A percentile compares a stretch with the other conserved stretches of the same genome.
Evolutionary conservation across 2,329 filamentous ascomycete species (phyloP).

Genomic region (Penicillium sumatraense): DNA sequence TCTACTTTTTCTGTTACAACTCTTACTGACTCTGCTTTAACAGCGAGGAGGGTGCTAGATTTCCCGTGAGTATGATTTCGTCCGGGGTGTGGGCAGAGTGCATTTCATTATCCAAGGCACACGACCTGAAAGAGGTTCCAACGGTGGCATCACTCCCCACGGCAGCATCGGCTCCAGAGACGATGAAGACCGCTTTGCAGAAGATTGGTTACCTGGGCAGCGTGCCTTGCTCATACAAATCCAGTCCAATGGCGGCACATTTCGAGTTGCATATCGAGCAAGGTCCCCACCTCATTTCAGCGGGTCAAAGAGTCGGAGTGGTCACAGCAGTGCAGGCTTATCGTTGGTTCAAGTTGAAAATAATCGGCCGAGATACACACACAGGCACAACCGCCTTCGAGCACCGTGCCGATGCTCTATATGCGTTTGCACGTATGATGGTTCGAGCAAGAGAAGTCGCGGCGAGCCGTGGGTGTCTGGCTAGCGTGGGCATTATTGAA

Average conservation of each 20-base stretch:
- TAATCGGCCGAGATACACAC: conserved; percentile 71
- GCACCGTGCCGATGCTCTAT: conserved; percentile 69
- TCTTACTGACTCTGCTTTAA: conserved; percentile 15
- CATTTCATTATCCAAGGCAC: conserved; percentile 67
- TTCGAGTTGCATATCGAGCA: conserved; percentile 87
- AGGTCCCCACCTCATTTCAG: conserved; percentile 72
- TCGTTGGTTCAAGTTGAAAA: conserved; percentile 71
- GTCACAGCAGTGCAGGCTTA: conserved; percentile 77
- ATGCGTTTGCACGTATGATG: conserved; percentile 71
- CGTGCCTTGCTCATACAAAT: conserved; percentile 58
- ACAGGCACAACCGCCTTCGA: conserved; percentile 74
- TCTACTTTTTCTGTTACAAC: background rate
- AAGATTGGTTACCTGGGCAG: conserved; percentile 72
- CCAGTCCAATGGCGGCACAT: conserved; percentile 70
- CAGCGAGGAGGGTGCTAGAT: conserved; percentile 79
- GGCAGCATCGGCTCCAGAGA: conserved; percentile 60
- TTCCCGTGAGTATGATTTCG: conserved; percentile 72
- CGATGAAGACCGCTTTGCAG: conserved; percentile 70
- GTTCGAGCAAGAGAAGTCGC: conserved; percentile 68
- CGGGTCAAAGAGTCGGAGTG: conserved; percentile 67
- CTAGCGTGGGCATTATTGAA: conserved; percentile 71
- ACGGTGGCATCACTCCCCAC: conserved; percentile 47
- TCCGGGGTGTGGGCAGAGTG: conserved; percentile 75
- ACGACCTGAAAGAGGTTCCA: conserved; percentile 65
- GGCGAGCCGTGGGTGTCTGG: conserved; percentile 63